Base-by-base conservation (phyloP, 2,329 filamentous ascomycete genomes). In the Biscogniauxia mediterranea region DNA sequence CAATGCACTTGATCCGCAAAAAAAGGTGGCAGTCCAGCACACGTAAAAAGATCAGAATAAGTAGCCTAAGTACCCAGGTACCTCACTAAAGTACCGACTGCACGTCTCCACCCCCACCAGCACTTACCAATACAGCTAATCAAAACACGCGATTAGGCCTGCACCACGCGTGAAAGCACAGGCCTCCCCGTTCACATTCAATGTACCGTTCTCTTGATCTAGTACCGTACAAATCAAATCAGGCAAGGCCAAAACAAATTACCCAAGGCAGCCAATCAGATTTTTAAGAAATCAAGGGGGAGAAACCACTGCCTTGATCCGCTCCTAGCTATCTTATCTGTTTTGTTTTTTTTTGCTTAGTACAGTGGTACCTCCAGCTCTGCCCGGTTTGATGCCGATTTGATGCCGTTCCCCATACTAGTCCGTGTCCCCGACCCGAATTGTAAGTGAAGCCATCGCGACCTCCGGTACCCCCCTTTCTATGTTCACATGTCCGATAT, bases 211-310 rank as follows among this genome's bases (percentile, higher is more conserved):
- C 7, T 17, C 54, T 53, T 26, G 57, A 38, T 51, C 46, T 49
- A 19, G 8, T 20, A 26, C 28, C 26, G 42, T 17, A 28, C 25
- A 20, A 17, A 21, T 32, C 38, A 55, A 56, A 19, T 25, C 13
- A 42, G 28, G 32, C 56, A 42, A 28, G 19, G 54, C 38, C 26
- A 21, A 21, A 57, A 57, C 58, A 57, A 20, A 54, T 54, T 23
- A 42, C 13, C 38, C 53, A 55, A 46, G 56, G 46, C 61, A 55
- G 58, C 63, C 63, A 66, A 63, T 65, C 59, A 62, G 46, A 59
- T 25, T 15, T 51, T 46, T 52, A 52, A 32, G 55, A 21, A 57
- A 28, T 9, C 13, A 8, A 28, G 57, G 51, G 55, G 13, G 42
- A 32, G 9, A 23, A 9, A 52, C 50, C 20, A 21, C 19, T 4